Evolutionary conservation across 2,329 filamentous ascomycete genomes (phyloP).

Genomic region (Neopestalotiopsis sp.): DNA sequence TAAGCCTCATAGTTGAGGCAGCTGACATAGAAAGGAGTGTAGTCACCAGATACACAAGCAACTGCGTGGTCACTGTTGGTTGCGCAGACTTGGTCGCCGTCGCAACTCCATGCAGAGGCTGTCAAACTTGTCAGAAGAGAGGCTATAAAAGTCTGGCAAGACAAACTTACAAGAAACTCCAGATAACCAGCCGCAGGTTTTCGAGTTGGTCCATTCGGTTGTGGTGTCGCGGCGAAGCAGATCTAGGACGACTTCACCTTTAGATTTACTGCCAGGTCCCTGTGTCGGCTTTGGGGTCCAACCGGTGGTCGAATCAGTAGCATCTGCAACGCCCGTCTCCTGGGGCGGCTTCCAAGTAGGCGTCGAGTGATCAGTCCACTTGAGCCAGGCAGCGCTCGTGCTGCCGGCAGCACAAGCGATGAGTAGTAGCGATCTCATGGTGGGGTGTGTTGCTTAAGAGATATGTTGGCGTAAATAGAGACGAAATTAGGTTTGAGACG

Average conservation of each 20-base stretch:
- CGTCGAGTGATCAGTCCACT: constrained; percentile 3
- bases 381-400: constrained; percentile 9
- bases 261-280: not conserved
- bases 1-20: constrained; percentile 42
- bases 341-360: constrained; percentile 11
- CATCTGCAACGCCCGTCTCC: constrained; percentile 1
- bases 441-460: not conserved
- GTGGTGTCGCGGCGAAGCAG: constrained; percentile 11
- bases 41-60: constrained; percentile 38
- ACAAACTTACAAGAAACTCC: constrained; percentile 34
- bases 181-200: constrained; percentile 37
- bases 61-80: constrained; percentile 43
- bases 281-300: constrained; percentile 15
- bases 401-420: constrained; percentile 6
- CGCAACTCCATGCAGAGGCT: constrained; percentile 34
- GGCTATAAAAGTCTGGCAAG: too few relatives aligned
- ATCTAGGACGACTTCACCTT: constrained; percentile 6
- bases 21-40: constrained; percentile 38
- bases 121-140: not conserved
- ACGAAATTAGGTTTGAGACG: not conserved
- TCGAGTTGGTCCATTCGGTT: constrained; percentile 30
- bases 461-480: not conserved
- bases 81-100: constrained; percentile 28
- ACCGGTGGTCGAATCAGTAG: not conserved
- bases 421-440: not conserved